Evolutionary conservation across 2,329 filamentous ascomycete genomes (phyloP).

Genomic region (Curvularia sp.): DNA sequence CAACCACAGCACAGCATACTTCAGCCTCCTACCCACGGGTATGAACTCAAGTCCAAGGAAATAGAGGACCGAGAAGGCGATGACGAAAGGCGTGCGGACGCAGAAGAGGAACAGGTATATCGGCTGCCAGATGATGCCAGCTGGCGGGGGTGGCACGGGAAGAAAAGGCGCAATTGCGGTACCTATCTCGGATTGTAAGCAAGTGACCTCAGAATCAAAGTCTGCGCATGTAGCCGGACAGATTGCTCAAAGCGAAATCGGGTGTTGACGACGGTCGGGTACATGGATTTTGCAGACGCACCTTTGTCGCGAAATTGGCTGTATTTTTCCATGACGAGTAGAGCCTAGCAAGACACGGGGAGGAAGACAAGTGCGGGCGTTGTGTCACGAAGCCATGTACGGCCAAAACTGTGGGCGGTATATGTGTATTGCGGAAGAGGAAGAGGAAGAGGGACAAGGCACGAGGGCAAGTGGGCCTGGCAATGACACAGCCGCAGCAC

Average conservation of each 20-base stretch:
- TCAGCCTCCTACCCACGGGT: conserved; percentile 71
- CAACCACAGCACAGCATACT: conserved; percentile 87
- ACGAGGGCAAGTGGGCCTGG: conserved; percentile 9
- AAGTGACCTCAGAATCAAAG: no score
- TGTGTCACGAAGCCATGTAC: conserved; percentile 33
- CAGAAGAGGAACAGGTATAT: conserved; percentile 77
- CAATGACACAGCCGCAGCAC: neutral
- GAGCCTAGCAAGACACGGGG: conserved; percentile 2
- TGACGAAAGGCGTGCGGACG: conserved; percentile 79
- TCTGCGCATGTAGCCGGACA: neutral
- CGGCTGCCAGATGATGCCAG: conserved; percentile 66
- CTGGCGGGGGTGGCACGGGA: conserved; percentile 73
- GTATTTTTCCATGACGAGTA: conserved; percentile 82
- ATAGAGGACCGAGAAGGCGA: conserved; percentile 72
- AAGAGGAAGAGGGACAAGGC: neutral
- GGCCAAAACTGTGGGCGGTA: conserved; percentile 5
- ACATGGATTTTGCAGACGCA: conserved; percentile 46
- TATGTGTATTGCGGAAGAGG: neutral
- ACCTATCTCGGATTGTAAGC: conserved; percentile 61
- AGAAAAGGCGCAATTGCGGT: conserved; percentile 97
- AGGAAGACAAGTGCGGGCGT: conserved; percentile 12
- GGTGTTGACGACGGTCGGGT: neutral
- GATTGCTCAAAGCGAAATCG: neutral
- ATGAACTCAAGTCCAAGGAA: conserved; percentile 85
- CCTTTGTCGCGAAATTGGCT: conserved; percentile 92